phyloP scores from a whole-genome alignment of 305 asterid genomes.

The Solanum chacoense region DNA sequence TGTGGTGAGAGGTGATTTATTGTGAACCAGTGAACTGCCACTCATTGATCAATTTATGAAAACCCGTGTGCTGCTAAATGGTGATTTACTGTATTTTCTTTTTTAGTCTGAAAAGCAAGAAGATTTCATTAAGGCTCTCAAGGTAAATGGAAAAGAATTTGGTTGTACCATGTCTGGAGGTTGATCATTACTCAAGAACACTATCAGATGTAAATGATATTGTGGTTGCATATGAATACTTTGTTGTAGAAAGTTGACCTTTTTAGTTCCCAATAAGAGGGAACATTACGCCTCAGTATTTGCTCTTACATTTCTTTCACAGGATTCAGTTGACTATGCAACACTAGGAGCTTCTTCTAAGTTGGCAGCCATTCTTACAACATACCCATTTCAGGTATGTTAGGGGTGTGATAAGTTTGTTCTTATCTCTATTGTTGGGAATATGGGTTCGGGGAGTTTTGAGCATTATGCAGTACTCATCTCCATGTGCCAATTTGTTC shows the following conservation, averaged over 20 bases:
- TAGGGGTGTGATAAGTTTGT: not conserved
- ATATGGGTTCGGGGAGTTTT: not conserved
- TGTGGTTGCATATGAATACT: not conserved
- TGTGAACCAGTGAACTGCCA: not conserved
- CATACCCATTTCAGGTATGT: conserved; percentile 87
- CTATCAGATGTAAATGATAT: not conserved
- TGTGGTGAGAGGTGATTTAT: not conserved
- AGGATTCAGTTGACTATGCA: conserved; percentile 89
- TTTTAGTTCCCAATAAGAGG: not conserved
- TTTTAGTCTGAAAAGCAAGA: not conserved
- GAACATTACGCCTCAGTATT: not conserved
- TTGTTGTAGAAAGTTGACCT: not conserved
- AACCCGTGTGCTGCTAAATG: not conserved
- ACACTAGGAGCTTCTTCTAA: conserved; percentile 85
- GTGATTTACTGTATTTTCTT: not conserved
- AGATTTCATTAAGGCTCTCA: not conserved
- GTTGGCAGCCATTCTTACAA: conserved; percentile 59
- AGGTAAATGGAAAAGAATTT: not conserved
- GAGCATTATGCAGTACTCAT: not conserved
- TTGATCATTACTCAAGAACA: not conserved
- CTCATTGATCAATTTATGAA: not conserved
- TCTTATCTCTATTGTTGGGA: not conserved
- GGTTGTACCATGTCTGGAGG: not conserved
- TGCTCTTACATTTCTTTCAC: conserved; percentile 3
- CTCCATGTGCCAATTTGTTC: not conserved